Base-by-base conservation (phyloP, 192 early-diverging fungal genomes). In the Linnemannia elongata region DNA sequence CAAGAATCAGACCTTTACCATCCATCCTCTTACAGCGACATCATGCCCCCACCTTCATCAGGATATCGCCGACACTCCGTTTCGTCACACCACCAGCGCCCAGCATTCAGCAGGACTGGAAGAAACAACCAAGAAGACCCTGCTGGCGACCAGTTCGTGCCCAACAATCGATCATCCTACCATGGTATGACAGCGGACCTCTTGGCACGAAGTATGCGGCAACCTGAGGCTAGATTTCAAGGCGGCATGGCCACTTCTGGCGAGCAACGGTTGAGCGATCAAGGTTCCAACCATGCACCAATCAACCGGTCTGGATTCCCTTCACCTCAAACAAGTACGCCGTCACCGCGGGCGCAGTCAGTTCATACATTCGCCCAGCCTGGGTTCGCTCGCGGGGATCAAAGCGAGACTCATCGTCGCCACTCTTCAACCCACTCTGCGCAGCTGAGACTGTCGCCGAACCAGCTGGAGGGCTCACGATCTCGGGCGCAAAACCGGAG, bases 1-100 rank as follows among this genome's bases (percentile, higher is more conserved):
- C 75, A 86, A 18, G 20, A 24, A 1, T n/a, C 36, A 39, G 22
- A 74, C 8, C 72, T 54, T 42, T 66, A 52, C 30, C 78, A 76
- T 6, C 38, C 30, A 45, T 35, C 52, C 6, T 39, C 78, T 8
- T 69, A 75, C n/a, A 87, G 76, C 41, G 76, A 78, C 41, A 78
- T 55, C 44, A 87, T 87, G 85, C 85, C 85, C 4, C 85, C 85
- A 45, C 85, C 85, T 12, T 81, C 85, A 44, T 86, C 84, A 3
- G 71, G 72, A 18, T 81, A 81, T 52, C 79, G 85, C 33, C 76
- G 85, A 6, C 79, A 87, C 42, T 87, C 85, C 6, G 38, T 77
- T 3, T 87, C 85, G 0, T 87, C 85, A 17, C 85, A 87, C 45
- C 72, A 49, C 5, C 78, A 81, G 24, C 75, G 78, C 3, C 75